phyloP scores from a whole-genome alignment of 1,284 basidiomycete genomes.

The Naganishia liquefaciens region DNA sequence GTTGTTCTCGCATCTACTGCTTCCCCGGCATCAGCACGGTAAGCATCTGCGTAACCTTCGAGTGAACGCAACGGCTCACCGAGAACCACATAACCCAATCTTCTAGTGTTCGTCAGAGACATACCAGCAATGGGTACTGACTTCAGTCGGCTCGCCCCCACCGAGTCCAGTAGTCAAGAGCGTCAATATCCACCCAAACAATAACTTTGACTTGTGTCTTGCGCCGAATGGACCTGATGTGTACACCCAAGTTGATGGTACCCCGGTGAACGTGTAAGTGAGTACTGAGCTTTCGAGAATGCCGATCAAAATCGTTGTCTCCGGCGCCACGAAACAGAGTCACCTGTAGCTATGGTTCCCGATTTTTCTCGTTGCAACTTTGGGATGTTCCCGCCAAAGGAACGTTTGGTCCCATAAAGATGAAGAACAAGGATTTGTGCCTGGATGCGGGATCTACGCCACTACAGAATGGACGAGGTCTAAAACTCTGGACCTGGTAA shows the following conservation, averaged over 20 bases:
- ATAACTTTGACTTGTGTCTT: slow-evolving; percentile 11
- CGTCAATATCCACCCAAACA: slow-evolving; percentile 25
- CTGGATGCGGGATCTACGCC: slow-evolving; percentile 33
- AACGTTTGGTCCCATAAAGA: slow-evolving; percentile 31
- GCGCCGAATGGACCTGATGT: slow-evolving; percentile 13
- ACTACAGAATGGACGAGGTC: slow-evolving; percentile 20
- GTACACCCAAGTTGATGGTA: slow-evolving; percentile 21
- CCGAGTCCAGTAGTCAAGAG: slow-evolving; percentile 2
- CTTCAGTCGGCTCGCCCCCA: not conserved
- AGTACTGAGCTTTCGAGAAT: not conserved
- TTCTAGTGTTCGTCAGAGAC: slow-evolving; percentile 5
- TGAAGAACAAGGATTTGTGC: slow-evolving; percentile 33
- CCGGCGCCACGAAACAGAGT: not conserved
- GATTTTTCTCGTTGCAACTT: slow-evolving; percentile 10
- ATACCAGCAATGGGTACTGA: slow-evolving; percentile 11
- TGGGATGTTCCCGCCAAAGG: slow-evolving; percentile 31
- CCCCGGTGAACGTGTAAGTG: slow-evolving; percentile 22
- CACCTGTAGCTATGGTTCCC: slow-evolving; percentile 1
- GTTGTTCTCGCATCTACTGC: slow-evolving; percentile 37
- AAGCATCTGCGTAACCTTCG: not conserved
- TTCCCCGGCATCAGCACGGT: slow-evolving; percentile 15
- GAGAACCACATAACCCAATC: not conserved
- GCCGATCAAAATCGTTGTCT: not conserved
- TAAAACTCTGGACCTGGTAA: slow-evolving; percentile 34
- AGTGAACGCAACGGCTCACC: not conserved